These are phyloP conservation scores for Daphne laureola DNA, from an alignment of 441 rosid species.

Conservation along the genomic window DNA sequence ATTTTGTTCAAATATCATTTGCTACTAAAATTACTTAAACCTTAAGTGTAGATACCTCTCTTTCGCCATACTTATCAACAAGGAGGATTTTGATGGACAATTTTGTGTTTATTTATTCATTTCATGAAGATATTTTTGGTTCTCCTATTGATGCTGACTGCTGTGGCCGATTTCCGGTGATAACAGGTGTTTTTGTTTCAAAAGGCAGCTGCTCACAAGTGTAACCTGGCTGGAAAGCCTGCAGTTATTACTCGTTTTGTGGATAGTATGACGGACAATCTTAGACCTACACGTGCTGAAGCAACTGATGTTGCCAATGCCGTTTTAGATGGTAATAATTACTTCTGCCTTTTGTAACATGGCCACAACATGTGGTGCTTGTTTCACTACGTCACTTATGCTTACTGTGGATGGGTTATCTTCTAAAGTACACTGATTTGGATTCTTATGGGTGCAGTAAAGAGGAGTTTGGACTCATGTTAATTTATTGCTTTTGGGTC, in stretches of 20 bases:
- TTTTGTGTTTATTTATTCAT: too few relatives aligned
- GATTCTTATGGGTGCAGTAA: neutral
- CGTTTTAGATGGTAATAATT: conserved; percentile 35
- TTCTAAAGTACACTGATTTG: neutral
- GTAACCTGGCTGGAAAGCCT: conserved; percentile 43
- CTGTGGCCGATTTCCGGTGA: conserved; percentile 1
- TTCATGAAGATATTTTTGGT: too few relatives aligned
- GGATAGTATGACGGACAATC: conserved; percentile 46
- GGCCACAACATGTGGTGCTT: neutral
- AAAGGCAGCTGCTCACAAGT: conserved; percentile 39
- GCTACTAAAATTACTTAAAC: too few relatives aligned
- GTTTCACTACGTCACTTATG: conserved; percentile 3
- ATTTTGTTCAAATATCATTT: too few relatives aligned
- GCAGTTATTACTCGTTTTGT: conserved; percentile 39
- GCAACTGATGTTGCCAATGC: conserved; percentile 52
- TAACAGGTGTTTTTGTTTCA: conserved; percentile 39
- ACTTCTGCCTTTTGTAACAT: conserved; percentile 1
- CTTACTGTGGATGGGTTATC: conserved; percentile 1
- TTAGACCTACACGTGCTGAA: conserved; percentile 49
- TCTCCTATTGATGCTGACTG: too few relatives aligned
- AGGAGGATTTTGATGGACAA: too few relatives aligned
- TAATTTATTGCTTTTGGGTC: conserved; percentile 8
- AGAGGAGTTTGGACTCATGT: conserved; percentile 6
- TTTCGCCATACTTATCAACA: too few relatives aligned
- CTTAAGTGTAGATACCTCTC: too few relatives aligned